Percentiles rank a stretch among this genome's conserved stretches.
Conservation (phyloP, 169 alveolate genomes). For the Eimeria zaria region DNA sequence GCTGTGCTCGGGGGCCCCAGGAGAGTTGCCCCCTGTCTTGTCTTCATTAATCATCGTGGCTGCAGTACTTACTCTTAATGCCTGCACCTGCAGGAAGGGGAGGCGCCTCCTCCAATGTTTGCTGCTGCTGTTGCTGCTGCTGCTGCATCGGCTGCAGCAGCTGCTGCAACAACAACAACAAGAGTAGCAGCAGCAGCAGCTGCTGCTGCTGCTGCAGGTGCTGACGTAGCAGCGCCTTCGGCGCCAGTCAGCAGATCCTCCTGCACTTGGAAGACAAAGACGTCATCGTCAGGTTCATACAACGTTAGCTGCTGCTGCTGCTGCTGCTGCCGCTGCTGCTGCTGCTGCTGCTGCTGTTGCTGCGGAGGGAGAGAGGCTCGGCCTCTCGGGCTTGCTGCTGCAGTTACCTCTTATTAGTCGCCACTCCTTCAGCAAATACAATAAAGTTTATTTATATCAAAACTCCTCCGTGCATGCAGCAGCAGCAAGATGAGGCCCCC, state of each 20-base stretch:
- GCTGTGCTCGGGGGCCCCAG: slow-evolving; percentile 2
- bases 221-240: not conserved
- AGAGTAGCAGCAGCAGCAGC: not conserved
- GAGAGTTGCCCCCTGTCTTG: not conserved
- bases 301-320: slow-evolving; percentile 40
- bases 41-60: not conserved
- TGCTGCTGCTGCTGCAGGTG: slow-evolving; percentile 25
- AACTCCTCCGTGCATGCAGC: not conserved
- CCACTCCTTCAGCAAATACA: not conserved
- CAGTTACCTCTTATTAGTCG: not conserved
- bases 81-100: slow-evolving; percentile 3
- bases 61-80: not conserved
- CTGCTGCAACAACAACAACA: not conserved
- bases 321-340: slow-evolving; percentile 48
- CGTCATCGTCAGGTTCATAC: not conserved
- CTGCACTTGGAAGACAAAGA: not conserved
- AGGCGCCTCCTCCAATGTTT: not conserved
- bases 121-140: slow-evolving; percentile 27
- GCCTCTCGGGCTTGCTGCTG: slow-evolving; percentile 32
- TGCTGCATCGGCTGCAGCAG: slow-evolving; percentile 25
- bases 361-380: not conserved
- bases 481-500: slow-evolving; percentile 16
- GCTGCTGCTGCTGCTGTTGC: slow-evolving; percentile 7
- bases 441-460: not conserved
- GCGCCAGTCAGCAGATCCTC: slow-evolving; percentile 9